Evolutionary conservation across 2,329 filamentous ascomycete species (phyloP), one percentile per base, ranked within the genome.

Genomic region (Tolypocladium capitatum): DNA sequence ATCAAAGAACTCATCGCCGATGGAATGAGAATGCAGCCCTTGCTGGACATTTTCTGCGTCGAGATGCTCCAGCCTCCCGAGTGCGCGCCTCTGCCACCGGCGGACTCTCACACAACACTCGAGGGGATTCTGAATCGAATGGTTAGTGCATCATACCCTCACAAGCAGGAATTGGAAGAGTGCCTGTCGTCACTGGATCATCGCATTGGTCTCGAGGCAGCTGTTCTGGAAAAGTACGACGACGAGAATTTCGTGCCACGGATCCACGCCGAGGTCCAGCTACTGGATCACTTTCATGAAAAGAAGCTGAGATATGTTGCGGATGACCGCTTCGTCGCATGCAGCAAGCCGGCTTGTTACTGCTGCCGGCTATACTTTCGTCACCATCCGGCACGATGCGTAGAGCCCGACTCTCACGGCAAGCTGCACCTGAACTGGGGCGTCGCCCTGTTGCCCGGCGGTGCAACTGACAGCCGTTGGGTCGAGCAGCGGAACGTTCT

Each of bases 311-410:
- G 24, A 0, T 74, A 69, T 50, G 58, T 59, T 5, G 59, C 55
- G 5, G 49, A 57, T 9, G 70, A 74, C 49, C 54, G 56, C 7
- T 74, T 65, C 51, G 65, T 75, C 10, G 70, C 65, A 10, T 72
- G 68, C 52, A 75, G 70, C 54, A 75, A 75, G 53, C 64, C 67
- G 0, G 68, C 72, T 3, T 75, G 72, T 48, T 68, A 69, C 46
- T 71, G 68, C 48, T 76, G 71, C 52, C 55, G 60, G 31, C 57
- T 67, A 5, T 72, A 71, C 47, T 63, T 72, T 27, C 55, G 51
- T 11, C 45, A 63, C 11, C 68, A 72, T 46, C 64, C 64, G 5
- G 49, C 49, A 18, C 32, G 49, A 28, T 43, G 32, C 35, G 49
- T 47, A 18, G 43, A 36, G 18, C 49, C 46, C 11, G 44, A 28